Evolutionary conservation across 2,329 filamentous ascomycete species (phyloP).

Genomic region (Cercospora janseana): DNA sequence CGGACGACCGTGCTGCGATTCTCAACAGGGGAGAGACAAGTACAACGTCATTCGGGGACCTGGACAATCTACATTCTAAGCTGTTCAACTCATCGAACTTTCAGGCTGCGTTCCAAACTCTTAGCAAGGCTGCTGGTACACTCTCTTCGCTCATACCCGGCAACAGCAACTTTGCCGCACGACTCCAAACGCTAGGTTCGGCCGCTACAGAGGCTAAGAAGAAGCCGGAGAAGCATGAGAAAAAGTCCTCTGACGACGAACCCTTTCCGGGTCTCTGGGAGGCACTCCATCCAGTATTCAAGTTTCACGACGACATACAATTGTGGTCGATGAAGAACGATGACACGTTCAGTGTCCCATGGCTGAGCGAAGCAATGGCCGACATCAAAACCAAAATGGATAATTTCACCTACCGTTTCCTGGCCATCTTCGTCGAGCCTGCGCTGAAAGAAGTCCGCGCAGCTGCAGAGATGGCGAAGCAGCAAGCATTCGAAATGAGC

Average conservation of each 20-base stretch:
- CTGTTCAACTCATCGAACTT: neutral
- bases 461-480: constrained; percentile 71
- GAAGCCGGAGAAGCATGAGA: neutral
- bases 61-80: neutral
- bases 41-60: neutral
- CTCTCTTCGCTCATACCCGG: constrained; percentile 1
- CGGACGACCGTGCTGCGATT: constrained; percentile 43
- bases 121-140: neutral
- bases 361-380: constrained; percentile 7
- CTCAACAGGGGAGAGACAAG: neutral
- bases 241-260: neutral
- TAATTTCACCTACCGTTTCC: constrained; percentile 6
- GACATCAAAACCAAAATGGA: constrained; percentile 8
- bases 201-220: neutral
- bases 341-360: constrained; percentile 4
- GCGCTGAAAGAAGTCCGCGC: constrained; percentile 76
- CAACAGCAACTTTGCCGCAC: neutral
- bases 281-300: constrained; percentile 80
- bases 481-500: constrained; percentile 38
- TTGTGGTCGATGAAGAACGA: constrained; percentile 31
- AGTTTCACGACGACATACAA: constrained; percentile 86
- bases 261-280: constrained; percentile 55
- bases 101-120: neutral
- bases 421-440: constrained; percentile 65
- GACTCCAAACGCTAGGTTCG: neutral